Percentiles rank a stretch among this genome's conserved stretches.
phyloP scores from a whole-genome alignment of 805 yeast genomes.

The Cyberlindnera mississippiensis region DNA sequence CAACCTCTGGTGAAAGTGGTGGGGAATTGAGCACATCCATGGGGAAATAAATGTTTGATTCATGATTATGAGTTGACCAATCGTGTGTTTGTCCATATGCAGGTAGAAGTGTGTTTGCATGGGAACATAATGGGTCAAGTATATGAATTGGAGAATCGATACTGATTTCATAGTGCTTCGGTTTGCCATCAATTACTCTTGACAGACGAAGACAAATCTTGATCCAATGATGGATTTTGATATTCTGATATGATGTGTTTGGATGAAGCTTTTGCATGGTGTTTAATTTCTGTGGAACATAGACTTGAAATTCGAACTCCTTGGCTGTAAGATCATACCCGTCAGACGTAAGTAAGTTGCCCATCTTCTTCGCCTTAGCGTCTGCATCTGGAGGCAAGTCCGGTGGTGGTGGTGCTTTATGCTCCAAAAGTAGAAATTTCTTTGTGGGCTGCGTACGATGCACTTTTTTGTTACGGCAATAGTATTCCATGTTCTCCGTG shows the following conservation, averaged over 20 bases:
- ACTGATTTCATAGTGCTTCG: slow-evolving; percentile 90
- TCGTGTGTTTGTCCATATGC: slow-evolving; percentile 46
- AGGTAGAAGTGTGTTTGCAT: slow-evolving; percentile 74
- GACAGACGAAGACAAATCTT: slow-evolving; percentile 83
- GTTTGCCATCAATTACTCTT: slow-evolving; percentile 56
- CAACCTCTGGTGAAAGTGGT: slow-evolving; percentile 53
- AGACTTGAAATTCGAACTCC: slow-evolving; percentile 84
- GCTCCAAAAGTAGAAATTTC: slow-evolving; percentile 77
- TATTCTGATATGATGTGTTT: slow-evolving; percentile 73
- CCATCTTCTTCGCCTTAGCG: slow-evolving; percentile 38
- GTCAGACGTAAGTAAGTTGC: slow-evolving; percentile 34
- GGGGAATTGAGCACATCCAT: slow-evolving; percentile 39
- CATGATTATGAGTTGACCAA: slow-evolving; percentile 21
- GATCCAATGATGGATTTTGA: slow-evolving; percentile 94
- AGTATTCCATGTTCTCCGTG: slow-evolving; percentile 89
- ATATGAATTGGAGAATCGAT: slow-evolving; percentile 94
- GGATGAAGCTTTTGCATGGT: slow-evolving; percentile 67
- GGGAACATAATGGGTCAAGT: slow-evolving; percentile 71
- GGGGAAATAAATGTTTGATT: slow-evolving; percentile 39
- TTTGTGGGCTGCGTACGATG: slow-evolving; percentile 90
- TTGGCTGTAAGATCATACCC: slow-evolving; percentile 60
- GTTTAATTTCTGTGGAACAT: slow-evolving; percentile 66
- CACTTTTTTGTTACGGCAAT: slow-evolving; percentile 77
- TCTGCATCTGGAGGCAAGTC: slow-evolving; percentile 31
- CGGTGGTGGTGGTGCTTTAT: slow-evolving; percentile 52